phyloP scores from a whole-genome alignment of 495 filamentous ascomycete species.

The Lepidopterella palustris region DNA sequence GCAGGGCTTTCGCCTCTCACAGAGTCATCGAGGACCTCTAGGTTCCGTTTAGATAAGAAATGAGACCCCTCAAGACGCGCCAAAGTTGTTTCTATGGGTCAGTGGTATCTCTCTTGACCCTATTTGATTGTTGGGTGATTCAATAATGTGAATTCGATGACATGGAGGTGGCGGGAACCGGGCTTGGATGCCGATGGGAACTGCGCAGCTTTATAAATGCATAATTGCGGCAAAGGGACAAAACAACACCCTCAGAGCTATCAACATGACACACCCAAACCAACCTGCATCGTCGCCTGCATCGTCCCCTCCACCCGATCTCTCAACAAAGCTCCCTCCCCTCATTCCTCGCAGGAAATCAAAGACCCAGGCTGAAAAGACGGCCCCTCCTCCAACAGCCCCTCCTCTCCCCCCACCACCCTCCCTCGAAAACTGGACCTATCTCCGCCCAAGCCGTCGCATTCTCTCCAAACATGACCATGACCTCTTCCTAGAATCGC shows the following conservation, averaged over 20 bases:
- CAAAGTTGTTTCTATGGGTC: no score
- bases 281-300: background rate
- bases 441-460: constrained; percentile 60
- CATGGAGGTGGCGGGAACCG: no score
- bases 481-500: constrained; percentile 69
- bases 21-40: no score
- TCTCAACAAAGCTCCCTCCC: constrained; percentile 19
- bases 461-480: constrained; percentile 79
- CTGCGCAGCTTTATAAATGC: no score
- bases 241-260: background rate
- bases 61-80: no score
- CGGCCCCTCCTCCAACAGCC: constrained; percentile 52
- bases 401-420: constrained; percentile 65
- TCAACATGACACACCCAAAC: background rate
- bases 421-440: constrained; percentile 54
- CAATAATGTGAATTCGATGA: no score
- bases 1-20: no score
- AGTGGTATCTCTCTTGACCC: no score
- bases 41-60: no score
- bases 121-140: no score
- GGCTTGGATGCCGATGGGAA: no score
- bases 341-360: constrained; percentile 29
- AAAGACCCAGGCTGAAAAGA: constrained; percentile 16
- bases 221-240: no score
- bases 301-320: background rate